A percentile compares a stretch with the other conserved stretches of the same genome.
These are phyloP conservation scores for Fomitopsis palustris DNA, from an alignment of 1,284 basidiomycete genomes.

Conservation along the genomic window DNA sequence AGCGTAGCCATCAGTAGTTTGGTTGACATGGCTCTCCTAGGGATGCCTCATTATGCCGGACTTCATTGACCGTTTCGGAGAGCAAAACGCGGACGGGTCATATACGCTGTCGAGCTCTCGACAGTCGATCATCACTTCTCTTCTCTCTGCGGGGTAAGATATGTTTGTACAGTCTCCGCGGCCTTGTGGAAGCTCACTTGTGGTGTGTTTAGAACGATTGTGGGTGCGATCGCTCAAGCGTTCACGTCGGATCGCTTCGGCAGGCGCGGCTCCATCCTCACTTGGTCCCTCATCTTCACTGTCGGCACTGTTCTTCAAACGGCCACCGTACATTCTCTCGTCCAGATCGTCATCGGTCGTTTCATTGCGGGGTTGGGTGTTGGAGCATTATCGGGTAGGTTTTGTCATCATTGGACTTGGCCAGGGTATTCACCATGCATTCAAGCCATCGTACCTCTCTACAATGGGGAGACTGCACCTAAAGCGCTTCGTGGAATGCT, in stretches of 20 bases:
- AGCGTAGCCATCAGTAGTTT: neutral
- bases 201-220: conserved; percentile 47
- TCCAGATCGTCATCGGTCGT: conserved; percentile 67
- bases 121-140: conserved; percentile 75
- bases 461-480: conserved; percentile 79
- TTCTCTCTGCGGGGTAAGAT: conserved; percentile 70
- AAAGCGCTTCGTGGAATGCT: conserved; percentile 73
- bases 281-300: conserved; percentile 75
- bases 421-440: neutral
- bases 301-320: conserved; percentile 71
- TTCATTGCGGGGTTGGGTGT: conserved; percentile 75
- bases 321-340: conserved; percentile 54
- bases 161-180: conserved; percentile 11
- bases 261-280: conserved; percentile 67
- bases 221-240: conserved; percentile 70
- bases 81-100: conserved; percentile 43
- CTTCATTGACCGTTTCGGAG: conserved; percentile 68
- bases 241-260: conserved; percentile 76
- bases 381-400: conserved; percentile 64
- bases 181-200: neutral
- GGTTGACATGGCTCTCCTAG: conserved; percentile 26
- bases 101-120: conserved; percentile 56
- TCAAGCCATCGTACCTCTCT: conserved; percentile 73
- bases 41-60: conserved; percentile 82
- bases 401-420: neutral